Evolutionary conservation across 805 yeast genomes (phyloP).

Genomic region (Starmerella apis): DNA sequence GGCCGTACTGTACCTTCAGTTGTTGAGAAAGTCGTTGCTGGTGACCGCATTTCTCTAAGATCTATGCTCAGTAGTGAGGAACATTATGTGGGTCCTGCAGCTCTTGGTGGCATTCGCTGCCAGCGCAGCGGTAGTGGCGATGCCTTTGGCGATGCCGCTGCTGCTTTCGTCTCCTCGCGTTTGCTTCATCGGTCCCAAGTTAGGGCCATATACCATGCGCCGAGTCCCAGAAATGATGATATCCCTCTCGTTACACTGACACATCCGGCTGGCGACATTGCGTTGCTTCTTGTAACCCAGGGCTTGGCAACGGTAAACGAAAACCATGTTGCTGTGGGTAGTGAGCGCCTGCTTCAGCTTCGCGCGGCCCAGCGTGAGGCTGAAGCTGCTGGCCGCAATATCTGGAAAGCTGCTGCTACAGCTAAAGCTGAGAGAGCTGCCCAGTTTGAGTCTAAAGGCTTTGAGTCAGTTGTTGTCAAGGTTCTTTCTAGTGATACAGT

Average conservation of each 20-base stretch:
- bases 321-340: constrained; percentile 65
- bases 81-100: constrained; percentile 50
- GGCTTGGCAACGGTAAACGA: constrained; percentile 72
- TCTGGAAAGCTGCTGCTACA: constrained; percentile 16
- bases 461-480: constrained; percentile 48
- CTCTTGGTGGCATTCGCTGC: constrained; percentile 62
- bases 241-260: constrained; percentile 39
- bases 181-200: constrained; percentile 49
- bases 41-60: constrained; percentile 65
- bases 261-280: constrained; percentile 71
- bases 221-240: constrained; percentile 37
- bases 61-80: constrained; percentile 38
- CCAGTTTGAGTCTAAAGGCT: constrained; percentile 24
- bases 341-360: constrained; percentile 48
- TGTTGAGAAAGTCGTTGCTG: constrained; percentile 66
- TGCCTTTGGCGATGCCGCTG: constrained; percentile 32
- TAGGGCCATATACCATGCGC: constrained; percentile 49
- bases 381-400: constrained; percentile 28
- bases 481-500: constrained; percentile 62
- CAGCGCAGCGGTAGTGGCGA: constrained; percentile 53
- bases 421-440: constrained; percentile 41
- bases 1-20: constrained; percentile 43
- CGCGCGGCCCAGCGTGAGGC: constrained; percentile 60
- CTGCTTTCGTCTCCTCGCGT: constrained; percentile 32
- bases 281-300: constrained; percentile 51